phyloP scores from a whole-genome alignment of 2,329 filamentous ascomycete species.

The Leptographium radiaticola region DNA sequence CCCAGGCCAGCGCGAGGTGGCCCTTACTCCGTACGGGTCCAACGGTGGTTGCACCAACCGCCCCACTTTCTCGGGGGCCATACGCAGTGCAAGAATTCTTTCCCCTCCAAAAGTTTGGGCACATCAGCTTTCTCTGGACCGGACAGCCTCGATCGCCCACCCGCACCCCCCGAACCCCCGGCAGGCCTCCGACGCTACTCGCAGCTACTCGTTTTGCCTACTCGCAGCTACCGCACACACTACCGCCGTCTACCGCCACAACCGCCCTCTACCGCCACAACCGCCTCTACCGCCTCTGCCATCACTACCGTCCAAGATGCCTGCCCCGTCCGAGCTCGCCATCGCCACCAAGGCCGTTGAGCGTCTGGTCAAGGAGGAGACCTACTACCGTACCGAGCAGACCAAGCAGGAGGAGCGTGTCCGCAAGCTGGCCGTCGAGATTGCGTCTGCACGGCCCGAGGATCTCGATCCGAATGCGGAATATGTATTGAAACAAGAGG shows the following conservation, averaged over 20 bases:
- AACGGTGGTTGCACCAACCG: no score
- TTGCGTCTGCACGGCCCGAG: slow-evolving; percentile 25
- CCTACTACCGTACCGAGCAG: slow-evolving; percentile 79
- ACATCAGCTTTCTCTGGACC: no score
- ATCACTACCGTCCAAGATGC: slow-evolving; percentile 37
- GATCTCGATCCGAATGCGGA: slow-evolving; percentile 61
- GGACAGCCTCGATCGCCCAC: no score
- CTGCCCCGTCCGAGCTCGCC: slow-evolving; percentile 59
- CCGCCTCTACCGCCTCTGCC: neutral
- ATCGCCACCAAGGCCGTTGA: slow-evolving; percentile 70
- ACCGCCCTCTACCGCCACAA: neutral
- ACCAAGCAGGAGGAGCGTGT: slow-evolving; percentile 61
- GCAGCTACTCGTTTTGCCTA: neutral
- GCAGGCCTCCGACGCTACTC: neutral
- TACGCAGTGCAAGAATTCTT: no score
- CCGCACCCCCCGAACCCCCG: no score
- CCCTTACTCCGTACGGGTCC: no score
- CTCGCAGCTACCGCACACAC: no score
- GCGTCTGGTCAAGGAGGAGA: slow-evolving; percentile 83
- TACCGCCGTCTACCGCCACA: neutral
- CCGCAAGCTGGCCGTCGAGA: slow-evolving; percentile 50
- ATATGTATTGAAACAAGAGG: slow-evolving; percentile 77
- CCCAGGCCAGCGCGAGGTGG: no score
- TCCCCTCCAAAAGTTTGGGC: no score
- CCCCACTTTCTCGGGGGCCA: no score